Evolutionary conservation across 2,329 filamentous ascomycete species (phyloP).

Genomic region (Epichloe coenophiala): DNA sequence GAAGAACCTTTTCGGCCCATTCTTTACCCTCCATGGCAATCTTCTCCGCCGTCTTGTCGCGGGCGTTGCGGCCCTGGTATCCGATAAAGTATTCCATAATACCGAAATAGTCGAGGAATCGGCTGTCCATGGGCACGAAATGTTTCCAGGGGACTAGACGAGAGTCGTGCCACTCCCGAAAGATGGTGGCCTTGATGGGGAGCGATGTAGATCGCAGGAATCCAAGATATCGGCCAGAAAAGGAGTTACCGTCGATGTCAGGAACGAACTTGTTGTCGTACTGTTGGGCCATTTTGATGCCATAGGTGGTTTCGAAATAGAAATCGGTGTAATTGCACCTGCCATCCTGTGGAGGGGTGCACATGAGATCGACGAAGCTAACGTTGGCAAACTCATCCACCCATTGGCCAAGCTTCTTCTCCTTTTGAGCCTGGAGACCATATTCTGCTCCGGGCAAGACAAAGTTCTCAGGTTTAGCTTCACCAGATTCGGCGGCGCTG

Average conservation of each 20-base stretch:
- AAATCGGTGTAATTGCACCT: constrained; percentile 35
- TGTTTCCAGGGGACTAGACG: constrained; percentile 62
- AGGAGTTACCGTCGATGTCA: constrained; percentile 65
- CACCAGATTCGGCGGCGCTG: constrained; percentile 29
- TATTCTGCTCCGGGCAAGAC: constrained; percentile 35
- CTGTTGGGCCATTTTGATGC: constrained; percentile 35
- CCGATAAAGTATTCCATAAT: constrained; percentile 65
- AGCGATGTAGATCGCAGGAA: constrained; percentile 58
- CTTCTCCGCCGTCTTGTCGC: constrained; percentile 45
- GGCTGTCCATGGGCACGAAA: constrained; percentile 67
- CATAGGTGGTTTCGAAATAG: constrained; percentile 27
- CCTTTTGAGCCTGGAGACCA: constrained; percentile 29
- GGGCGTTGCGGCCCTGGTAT: constrained; percentile 30
- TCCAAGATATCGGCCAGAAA: constrained; percentile 53
- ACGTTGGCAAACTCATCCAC: constrained; percentile 35
- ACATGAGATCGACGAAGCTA: constrained; percentile 41
- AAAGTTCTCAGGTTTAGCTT: constrained; percentile 36
- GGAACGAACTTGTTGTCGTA: constrained; percentile 55
- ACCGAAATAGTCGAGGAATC: constrained; percentile 57
- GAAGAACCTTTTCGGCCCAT: constrained; percentile 55
- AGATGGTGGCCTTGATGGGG: constrained; percentile 67
- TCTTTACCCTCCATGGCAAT: constrained; percentile 53
- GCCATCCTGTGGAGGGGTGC: constrained; percentile 22
- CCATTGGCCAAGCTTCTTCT: constrained; percentile 35
- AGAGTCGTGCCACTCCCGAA: constrained; percentile 68